phyloP scores from a whole-genome alignment of 2,329 filamentous ascomycete genomes.

The Colletotrichum theobromicola region DNA sequence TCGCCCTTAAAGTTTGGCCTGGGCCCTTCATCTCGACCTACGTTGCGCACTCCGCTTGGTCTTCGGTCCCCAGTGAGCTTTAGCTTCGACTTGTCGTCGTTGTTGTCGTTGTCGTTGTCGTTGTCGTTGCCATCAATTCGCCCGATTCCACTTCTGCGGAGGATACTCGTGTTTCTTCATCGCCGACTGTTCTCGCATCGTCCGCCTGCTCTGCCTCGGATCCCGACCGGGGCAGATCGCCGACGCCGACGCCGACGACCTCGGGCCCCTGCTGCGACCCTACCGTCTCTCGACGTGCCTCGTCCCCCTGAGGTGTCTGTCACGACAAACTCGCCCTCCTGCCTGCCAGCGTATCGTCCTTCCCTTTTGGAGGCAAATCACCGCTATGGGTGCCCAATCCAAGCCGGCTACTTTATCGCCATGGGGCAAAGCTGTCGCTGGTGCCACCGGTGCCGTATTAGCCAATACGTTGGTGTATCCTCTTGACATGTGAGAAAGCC shows the following conservation, averaged over 20 bases:
- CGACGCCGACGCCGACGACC: slow-evolving; percentile 12
- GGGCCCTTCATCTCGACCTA: background rate
- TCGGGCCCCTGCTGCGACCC: background rate
- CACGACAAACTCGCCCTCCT: background rate
- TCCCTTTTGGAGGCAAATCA: background rate
- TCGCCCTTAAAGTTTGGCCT: background rate
- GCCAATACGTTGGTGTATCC: slow-evolving; percentile 97
- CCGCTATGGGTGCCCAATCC: slow-evolving; percentile 58
- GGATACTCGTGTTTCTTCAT: background rate
- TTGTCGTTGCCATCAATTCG: background rate
- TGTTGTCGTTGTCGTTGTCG: background rate
- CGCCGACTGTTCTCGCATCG: background rate
- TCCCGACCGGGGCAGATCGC: background rate
- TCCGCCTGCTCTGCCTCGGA: background rate
- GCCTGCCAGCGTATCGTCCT: background rate
- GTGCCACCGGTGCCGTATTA: slow-evolving; percentile 89
- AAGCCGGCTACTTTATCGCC: slow-evolving; percentile 79
- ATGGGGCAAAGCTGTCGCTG: slow-evolving; percentile 92
- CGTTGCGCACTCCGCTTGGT: background rate
- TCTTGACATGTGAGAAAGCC: slow-evolving; percentile 81
- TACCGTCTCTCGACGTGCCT: background rate
- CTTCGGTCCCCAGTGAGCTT: background rate
- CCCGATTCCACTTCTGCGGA: background rate
- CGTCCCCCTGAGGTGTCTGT: background rate
- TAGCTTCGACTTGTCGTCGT: background rate